phyloP scores from a whole-genome alignment of 768 basidiomycete species.

The Pisolithus tinctorius region DNA sequence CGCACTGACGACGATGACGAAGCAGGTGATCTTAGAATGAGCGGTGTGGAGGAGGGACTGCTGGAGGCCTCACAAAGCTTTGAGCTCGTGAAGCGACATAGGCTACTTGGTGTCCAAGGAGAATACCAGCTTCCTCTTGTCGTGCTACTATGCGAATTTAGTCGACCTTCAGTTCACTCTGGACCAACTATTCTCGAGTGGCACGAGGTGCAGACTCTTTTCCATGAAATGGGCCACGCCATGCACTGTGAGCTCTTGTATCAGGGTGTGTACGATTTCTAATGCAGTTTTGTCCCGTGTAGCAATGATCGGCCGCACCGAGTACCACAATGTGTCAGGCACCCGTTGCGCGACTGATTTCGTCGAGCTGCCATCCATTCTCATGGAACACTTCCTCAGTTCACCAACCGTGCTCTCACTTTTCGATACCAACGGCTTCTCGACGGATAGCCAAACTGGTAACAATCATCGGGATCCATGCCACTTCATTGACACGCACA shows the following conservation, averaged over 20 bases:
- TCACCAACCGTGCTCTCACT: conserved; percentile 79
- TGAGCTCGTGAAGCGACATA: conserved; percentile 55
- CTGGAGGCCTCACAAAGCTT: conserved; percentile 52
- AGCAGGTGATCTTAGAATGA: conserved; percentile 45
- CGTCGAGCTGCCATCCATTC: conserved; percentile 93
- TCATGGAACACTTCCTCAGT: conserved; percentile 96
- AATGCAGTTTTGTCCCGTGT: not conserved
- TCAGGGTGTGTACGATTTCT: not conserved
- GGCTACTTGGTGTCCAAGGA: conserved; percentile 55
- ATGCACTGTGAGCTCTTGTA: conserved; percentile 83
- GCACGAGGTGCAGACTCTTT: conserved; percentile 91
- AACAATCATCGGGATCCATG: conserved; percentile 73
- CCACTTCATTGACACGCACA: conserved; percentile 80
- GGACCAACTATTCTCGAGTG: conserved; percentile 77
- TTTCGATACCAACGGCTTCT: conserved; percentile 51
- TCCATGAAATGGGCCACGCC: conserved; percentile 99
- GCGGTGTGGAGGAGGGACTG: conserved; percentile 31
- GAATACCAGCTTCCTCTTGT: conserved; percentile 86
- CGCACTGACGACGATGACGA: conserved; percentile 89
- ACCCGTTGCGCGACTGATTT: conserved; percentile 98
- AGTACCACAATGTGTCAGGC: conserved; percentile 96
- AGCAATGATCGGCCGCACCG: conserved; percentile 98
- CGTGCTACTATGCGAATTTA: conserved; percentile 86
- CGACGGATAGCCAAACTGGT: conserved; percentile 40
- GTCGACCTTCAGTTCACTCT: conserved; percentile 48